Percentiles rank a stretch among this genome's conserved stretches.
phyloP scores from a whole-genome alignment of 495 filamentous ascomycete genomes.

The Lasiosphaeriaceae sp. region DNA sequence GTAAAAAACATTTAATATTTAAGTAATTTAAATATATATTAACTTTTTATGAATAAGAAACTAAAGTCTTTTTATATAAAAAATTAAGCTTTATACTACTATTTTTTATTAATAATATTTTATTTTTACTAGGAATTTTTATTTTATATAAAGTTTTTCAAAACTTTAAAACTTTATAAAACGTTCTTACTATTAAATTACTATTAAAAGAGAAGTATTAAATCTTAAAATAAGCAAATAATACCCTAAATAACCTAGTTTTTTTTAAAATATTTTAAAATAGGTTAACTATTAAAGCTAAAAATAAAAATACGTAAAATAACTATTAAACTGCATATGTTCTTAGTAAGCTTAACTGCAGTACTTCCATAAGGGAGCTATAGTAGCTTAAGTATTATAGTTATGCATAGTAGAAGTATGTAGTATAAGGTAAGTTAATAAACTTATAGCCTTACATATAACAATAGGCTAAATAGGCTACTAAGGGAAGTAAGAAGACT shows the following conservation, averaged over 20 bases:
- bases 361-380: too few species aligned
- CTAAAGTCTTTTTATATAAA: not conserved
- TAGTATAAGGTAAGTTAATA: too few species aligned
- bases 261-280: not conserved
- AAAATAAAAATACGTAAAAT: not conserved
- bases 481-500: too few species aligned
- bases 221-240: not conserved
- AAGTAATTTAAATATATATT: slow-evolving; percentile 1
- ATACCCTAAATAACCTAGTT: not conserved
- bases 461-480: too few species aligned
- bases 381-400: too few species aligned
- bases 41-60: not conserved
- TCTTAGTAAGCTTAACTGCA: too few species aligned
- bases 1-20: not conserved
- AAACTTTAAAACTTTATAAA: not conserved
- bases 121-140: not conserved
- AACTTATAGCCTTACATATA: too few species aligned
- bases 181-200: not conserved
- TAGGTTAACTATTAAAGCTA: not conserved
- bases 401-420: too few species aligned
- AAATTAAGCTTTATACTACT: not conserved
- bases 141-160: not conserved
- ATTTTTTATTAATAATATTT: not conserved
- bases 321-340: too few species aligned
- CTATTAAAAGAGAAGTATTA: not conserved